Percentiles rank a stretch among this genome's conserved stretches.
These are phyloP conservation scores for Scytalidium lignicola DNA, from an alignment of 2,329 filamentous ascomycete genomes.

Conservation along the genomic window DNA sequence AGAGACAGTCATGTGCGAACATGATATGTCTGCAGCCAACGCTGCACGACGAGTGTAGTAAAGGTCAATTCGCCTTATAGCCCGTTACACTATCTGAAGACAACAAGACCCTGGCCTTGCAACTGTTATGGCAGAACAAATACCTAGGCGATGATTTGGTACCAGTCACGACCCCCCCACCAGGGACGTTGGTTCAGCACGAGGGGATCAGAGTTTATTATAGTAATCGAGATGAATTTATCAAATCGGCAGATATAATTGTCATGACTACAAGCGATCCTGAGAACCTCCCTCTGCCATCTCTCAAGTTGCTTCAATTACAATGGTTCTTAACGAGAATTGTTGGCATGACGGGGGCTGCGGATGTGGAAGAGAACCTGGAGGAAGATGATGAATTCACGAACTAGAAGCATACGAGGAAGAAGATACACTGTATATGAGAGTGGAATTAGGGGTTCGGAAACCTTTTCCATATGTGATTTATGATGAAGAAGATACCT, in stretches of 20 bases:
- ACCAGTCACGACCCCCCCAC: too few species aligned
- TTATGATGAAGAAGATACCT: too few species aligned
- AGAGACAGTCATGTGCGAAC: too few species aligned
- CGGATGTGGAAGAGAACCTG: too few species aligned
- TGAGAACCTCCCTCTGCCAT: conserved; percentile 6
- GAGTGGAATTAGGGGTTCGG: too few species aligned
- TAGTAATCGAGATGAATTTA: background rate
- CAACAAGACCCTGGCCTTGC: conserved; percentile 8
- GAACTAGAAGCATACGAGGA: too few species aligned
- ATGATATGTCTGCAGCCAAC: too few species aligned
- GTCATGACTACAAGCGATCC: conserved; percentile 9
- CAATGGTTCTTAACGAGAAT: conserved; percentile 6
- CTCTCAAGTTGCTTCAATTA: conserved; percentile 5
- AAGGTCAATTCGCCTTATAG: conserved; percentile 13
- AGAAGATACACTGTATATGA: too few species aligned
- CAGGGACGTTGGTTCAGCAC: too few species aligned
- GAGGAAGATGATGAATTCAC: too few species aligned
- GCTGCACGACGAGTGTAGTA: conserved; percentile 14
- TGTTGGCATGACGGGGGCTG: conserved; percentile 6
- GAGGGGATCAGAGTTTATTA: background rate
- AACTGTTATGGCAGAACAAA: conserved; percentile 14
- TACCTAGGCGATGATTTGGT: background rate
- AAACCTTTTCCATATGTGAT: too few species aligned
- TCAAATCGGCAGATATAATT: conserved; percentile 12
- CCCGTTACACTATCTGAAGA: conserved; percentile 10